Evolutionary conservation across 2,329 filamentous ascomycete genomes (phyloP).

Genomic region (Lecanicillium sp.): DNA sequence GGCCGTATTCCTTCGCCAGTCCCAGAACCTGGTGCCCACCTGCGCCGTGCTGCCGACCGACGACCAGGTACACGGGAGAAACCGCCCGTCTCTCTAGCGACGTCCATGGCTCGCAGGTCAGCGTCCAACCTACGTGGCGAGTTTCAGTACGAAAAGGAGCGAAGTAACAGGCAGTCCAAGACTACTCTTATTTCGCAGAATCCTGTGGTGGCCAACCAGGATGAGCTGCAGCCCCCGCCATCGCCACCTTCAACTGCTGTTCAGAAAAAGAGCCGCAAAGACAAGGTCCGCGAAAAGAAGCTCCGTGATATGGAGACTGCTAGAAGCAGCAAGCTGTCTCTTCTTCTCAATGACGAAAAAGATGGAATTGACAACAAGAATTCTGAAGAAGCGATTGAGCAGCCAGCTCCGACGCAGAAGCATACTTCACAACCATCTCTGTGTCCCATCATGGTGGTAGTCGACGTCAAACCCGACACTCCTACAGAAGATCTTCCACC

Average conservation of each 20-base stretch:
- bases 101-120: constrained; percentile 4
- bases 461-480: constrained; percentile 21
- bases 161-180: neutral
- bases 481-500: too few species aligned
- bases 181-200: constrained; percentile 11
- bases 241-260: constrained; percentile 12
- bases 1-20: constrained; percentile 6
- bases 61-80: neutral
- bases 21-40: neutral
- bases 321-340: constrained; percentile 10
- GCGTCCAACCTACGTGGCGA: constrained; percentile 3
- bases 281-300: constrained; percentile 32
- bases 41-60: constrained; percentile 3
- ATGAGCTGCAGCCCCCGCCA: constrained; percentile 6
- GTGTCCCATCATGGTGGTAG: constrained; percentile 31
- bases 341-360: too few species aligned
- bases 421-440: constrained; percentile 17
- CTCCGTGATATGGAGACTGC: constrained; percentile 30
- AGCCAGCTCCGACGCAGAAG: too few species aligned
- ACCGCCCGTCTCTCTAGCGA: constrained; percentile 6
- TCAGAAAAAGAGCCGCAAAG: constrained; percentile 23
- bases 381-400: too few species aligned
- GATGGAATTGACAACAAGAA: too few species aligned
- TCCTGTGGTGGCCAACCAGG: constrained; percentile 12
- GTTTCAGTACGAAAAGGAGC: neutral